Evolutionary conservation across 2,329 filamentous ascomycete species (phyloP).

Genomic region (Phialophora tarda): DNA sequence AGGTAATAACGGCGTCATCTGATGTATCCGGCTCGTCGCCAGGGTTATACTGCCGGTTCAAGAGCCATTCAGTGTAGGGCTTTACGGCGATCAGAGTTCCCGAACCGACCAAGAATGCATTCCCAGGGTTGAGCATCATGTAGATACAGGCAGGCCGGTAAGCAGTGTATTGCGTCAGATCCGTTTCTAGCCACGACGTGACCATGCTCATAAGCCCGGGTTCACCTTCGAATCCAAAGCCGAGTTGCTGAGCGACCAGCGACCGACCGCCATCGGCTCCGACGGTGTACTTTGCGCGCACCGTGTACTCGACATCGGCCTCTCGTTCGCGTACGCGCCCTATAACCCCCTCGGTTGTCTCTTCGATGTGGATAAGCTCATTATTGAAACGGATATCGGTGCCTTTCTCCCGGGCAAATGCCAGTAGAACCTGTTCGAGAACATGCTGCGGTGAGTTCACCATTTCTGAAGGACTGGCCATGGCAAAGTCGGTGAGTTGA

Average conservation of each 20-base stretch:
- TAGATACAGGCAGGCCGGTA: constrained; percentile 22
- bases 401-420: not conserved
- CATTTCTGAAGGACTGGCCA: constrained; percentile 17
- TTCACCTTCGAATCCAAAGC: constrained; percentile 13
- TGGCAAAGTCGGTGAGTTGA: constrained; percentile 11
- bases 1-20: constrained; percentile 21
- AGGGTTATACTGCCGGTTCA: constrained; percentile 30
- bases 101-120: constrained; percentile 24
- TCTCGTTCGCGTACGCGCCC: constrained; percentile 9
- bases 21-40: constrained; percentile 7
- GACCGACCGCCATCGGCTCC: constrained; percentile 21
- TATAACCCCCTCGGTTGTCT: not conserved
- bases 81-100: constrained; percentile 43
- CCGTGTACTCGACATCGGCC: constrained; percentile 1
- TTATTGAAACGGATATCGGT: not conserved
- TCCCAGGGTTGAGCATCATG: constrained; percentile 19
- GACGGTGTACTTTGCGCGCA: constrained; percentile 14
- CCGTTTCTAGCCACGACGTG: constrained; percentile 19
- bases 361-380: not conserved
- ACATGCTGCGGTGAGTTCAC: constrained; percentile 45
- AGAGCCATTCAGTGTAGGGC: constrained; percentile 45
- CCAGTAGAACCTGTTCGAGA: constrained; percentile 42
- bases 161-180: constrained; percentile 18
- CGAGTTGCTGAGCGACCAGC: constrained; percentile 9
- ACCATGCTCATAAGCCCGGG: constrained; percentile 22